Evolutionary conservation across 2,329 filamentous ascomycete genomes (phyloP), one percentile per base, ranked within the genome.

Genomic region (Tolypocladium endophyticum): DNA sequence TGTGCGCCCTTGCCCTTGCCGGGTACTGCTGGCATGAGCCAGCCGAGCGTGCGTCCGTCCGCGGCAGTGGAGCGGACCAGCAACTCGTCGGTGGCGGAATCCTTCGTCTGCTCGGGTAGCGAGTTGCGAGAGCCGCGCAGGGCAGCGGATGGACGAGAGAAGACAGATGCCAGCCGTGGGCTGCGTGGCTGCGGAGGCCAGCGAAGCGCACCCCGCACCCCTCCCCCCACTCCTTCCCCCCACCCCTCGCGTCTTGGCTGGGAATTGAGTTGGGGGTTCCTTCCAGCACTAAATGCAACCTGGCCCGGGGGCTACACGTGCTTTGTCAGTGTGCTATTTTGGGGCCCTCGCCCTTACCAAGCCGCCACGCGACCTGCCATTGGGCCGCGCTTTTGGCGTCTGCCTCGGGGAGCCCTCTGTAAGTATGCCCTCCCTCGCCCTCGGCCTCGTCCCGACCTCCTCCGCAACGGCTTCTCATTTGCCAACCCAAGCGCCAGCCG

Each of bases 281-380:
- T 30, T 47, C 50, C 57, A 20, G 28, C 28, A 18, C 55, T 14
- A 25, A 33, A 52, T 52, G n/a, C 55, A 56, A 25, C 55, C 55
- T 6, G 16, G n/a, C 36, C 39, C 4, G n/a, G 23, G 55, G 33
- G 16, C 55, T n/a, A 47, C 58, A 59, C 58, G 58, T 59, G 58
- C 58, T 59, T 59, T 39, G 58, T 59, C 58, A 59, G 58, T 53
- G 43, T 33, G 33, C 54, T 56, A 56, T 59, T 59, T 59, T 56
- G 38, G 58, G 53, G 35, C 39, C 9, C 20, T 20, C 2, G 25
- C 23, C n/a, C 58, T 56, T 59, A 56, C 41, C 54, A 56, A 59
- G 58, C 54, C 58, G 58, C 58, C 54, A 55, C 45, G 54, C 58
- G 41, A 12, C 58, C 43, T 18, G 35, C 35, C 23, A 58, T 58